Evolutionary conservation across 2,329 filamentous ascomycete genomes (phyloP), one percentile per base, ranked within the genome.

Genomic region (Aureobasidium sp.): DNA sequence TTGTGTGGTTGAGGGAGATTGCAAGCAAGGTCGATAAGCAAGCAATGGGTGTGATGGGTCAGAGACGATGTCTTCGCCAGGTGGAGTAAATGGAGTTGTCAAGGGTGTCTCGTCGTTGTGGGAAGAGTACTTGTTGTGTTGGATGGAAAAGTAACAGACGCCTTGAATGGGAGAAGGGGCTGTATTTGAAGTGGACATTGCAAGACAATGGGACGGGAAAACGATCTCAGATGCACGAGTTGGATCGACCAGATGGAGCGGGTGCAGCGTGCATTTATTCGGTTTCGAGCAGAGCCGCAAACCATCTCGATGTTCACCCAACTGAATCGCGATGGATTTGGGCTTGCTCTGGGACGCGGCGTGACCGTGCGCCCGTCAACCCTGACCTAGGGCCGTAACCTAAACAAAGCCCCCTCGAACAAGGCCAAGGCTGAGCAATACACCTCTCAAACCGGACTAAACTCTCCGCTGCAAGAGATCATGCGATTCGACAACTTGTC

Each of bases 1-100:
- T 29, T 47, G 7, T 29, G n/a, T 48, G 39, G 45, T 60, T 52
- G 60, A 49, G 41, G 63, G 62, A 25, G 53, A 44, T 52, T 63
- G 48, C 41, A 62, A 49, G 39, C 36, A 29, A 31, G 55, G 62
- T 41, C 66, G 64, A 59, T 64, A 62, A 31, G 68, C 65, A 36
- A 70, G 65, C 48, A 70, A 63, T 51, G 67, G 68, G 41, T 69
- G 61, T 61, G 56, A 58, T 20, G 62, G 64, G 36, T 65, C 62
- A 27, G 64, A 42, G 27, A 52, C 22, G 22, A 62, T 42, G 29
- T 55, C 29, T 44, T 49, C 60, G 14, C 34, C 41, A 34, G 51
- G 22, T 39, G 60, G 49, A 15, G 51, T 48, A n/a, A 56, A 49
- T 6, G 41, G 61, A 45, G 44, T 36, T 48, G 59, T 57, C 39